Percentiles rank a stretch among this genome's conserved stretches.
Evolutionary conservation across 2,329 filamentous ascomycete species (phyloP).

Genomic region (Lachnellula cervina): DNA sequence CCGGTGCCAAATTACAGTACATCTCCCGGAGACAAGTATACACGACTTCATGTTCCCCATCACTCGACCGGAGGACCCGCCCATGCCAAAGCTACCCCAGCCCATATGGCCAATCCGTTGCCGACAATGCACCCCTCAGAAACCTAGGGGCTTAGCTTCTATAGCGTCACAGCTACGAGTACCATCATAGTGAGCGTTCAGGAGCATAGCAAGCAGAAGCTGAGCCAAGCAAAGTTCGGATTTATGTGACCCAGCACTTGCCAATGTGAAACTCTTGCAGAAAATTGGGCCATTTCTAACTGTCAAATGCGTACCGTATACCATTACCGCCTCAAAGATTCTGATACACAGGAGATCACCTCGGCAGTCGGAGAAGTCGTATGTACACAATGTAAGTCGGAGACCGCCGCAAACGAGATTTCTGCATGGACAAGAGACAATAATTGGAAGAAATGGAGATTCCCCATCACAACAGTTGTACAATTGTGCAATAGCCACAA

Average conservation of each 20-base stretch:
- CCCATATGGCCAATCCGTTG: neutral
- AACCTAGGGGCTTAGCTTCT: slow-evolving; percentile 8
- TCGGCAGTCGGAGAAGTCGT: no score
- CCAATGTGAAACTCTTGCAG: no score
- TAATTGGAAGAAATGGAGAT: neutral
- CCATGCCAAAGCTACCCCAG: neutral
- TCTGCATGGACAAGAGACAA: neutral
- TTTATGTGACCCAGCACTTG: neutral
- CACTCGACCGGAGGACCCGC: neutral
- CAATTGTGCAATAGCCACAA: neutral
- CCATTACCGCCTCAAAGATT: no score
- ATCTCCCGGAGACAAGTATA: neutral
- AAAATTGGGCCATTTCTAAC: no score
- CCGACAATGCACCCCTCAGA: neutral
- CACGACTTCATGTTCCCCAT: neutral
- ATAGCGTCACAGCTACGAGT: slow-evolving; percentile 5
- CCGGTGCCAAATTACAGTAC: no score
- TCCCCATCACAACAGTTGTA: neutral
- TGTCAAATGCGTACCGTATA: no score
- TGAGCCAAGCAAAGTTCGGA: neutral
- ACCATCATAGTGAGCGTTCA: neutral
- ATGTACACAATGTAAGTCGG: neutral
- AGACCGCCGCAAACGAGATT: neutral
- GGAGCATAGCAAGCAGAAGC: neutral
- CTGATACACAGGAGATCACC: no score